These are phyloP conservation scores for Saraca asoca DNA, from an alignment of 331 rosid species.

Conservation along the genomic window DNA sequence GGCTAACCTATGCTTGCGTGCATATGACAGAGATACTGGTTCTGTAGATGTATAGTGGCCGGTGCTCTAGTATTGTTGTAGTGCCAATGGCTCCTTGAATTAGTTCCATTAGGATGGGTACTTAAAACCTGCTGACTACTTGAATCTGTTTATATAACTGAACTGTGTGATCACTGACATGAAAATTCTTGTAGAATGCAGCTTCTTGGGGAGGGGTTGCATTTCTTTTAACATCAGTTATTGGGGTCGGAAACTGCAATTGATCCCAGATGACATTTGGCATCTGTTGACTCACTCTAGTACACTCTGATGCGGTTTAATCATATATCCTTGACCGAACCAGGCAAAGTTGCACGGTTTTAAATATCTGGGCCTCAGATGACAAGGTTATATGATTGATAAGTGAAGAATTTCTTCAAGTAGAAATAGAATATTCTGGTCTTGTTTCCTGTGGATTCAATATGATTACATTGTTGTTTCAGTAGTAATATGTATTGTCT, in stretches of 20 bases:
- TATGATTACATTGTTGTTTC: background rate
- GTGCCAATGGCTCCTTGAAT: conserved; percentile 7
- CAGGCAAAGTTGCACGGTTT: conserved; percentile 9
- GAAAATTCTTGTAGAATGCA: background rate
- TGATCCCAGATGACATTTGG: background rate
- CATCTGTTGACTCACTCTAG: background rate
- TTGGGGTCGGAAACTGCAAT: background rate
- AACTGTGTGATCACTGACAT: background rate
- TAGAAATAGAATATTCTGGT: conserved; percentile 5
- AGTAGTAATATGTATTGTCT: background rate
- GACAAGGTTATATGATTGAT: background rate
- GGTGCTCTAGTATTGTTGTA: background rate
- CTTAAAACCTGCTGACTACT: too few species aligned
- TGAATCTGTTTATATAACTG: background rate
- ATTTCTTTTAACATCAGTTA: conserved; percentile 5
- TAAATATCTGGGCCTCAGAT: conserved; percentile 1
- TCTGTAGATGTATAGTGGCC: background rate
- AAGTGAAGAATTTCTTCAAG: conserved; percentile 2
- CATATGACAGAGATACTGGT: background rate
- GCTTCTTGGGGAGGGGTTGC: background rate
- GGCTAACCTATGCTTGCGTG: conserved; percentile 13
- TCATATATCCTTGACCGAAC: background rate
- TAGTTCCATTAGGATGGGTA: background rate
- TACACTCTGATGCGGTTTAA: background rate
- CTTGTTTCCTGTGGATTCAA: conserved; percentile 7